These are phyloP conservation scores for Houttuynia cordata DNA, from an alignment of 164 flowering plant species.

Conservation along the genomic window DNA sequence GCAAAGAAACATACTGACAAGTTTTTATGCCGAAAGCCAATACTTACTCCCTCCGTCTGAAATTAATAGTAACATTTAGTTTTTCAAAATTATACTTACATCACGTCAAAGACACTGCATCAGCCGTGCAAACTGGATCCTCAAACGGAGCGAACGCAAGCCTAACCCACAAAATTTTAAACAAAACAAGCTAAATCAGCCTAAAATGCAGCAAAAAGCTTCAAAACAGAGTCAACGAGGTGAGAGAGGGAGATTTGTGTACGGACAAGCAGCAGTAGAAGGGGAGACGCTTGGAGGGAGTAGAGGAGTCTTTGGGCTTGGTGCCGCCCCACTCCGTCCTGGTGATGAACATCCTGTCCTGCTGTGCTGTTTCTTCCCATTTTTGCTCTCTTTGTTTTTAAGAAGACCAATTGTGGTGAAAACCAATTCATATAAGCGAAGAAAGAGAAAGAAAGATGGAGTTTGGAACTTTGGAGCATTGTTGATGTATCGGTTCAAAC, in stretches of 20 bases:
- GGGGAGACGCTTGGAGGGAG: constrained; percentile 90
- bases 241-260: not conserved
- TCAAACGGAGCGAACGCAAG: constrained; percentile 88
- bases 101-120: constrained; percentile 76
- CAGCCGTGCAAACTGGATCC: constrained; percentile 64
- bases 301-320: constrained; percentile 51
- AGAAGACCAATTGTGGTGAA: not conserved
- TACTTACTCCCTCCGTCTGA: too few species aligned
- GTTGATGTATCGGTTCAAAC: not conserved
- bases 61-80: too few species aligned
- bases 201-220: not conserved
- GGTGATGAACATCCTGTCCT: constrained; percentile 85
- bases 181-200: not conserved
- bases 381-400: constrained; percentile 11
- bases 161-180: constrained; percentile 20
- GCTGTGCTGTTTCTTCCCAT: constrained; percentile 99
- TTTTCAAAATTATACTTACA: constrained; percentile 46
- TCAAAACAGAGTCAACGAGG: not conserved
- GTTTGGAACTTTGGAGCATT: too few species aligned
- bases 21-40: too few species aligned
- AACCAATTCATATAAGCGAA: not conserved
- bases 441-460: not conserved
- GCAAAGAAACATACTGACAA: too few species aligned
- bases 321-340: constrained; percentile 99
- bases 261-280: constrained; percentile 90